Evolutionary conservation across 1,284 basidiomycete genomes (phyloP).

Genomic region (Porodaedalea pini): DNA sequence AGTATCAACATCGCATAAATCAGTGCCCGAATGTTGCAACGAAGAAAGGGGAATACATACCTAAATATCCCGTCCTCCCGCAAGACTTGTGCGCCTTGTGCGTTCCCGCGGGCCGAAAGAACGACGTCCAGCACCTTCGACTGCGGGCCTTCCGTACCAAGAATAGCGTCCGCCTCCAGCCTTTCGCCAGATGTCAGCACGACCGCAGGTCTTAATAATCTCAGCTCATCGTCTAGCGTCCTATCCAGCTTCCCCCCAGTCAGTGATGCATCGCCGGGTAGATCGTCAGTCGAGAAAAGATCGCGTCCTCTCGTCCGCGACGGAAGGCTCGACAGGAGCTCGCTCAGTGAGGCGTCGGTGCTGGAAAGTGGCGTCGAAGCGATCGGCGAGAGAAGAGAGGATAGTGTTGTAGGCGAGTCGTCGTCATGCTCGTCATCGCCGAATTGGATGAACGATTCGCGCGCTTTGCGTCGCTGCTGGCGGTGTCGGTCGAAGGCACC

Average conservation of each 20-base stretch:
- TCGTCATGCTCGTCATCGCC: conserved; percentile 3
- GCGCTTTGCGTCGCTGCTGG: background rate
- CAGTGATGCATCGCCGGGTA: background rate
- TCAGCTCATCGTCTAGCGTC: background rate
- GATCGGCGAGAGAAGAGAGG: background rate
- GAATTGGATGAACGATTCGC: conserved; percentile 10
- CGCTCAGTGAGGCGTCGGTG: no score
- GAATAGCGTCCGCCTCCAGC: conserved; percentile 2
- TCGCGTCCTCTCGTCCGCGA: background rate
- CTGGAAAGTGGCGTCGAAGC: background rate
- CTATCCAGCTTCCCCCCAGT: background rate
- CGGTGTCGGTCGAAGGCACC: background rate
- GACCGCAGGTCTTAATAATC: background rate
- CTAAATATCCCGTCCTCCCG: conserved; percentile 7
- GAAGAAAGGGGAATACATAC: background rate
- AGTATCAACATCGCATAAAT: background rate
- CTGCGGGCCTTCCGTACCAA: conserved; percentile 4
- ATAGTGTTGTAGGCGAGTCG: background rate
- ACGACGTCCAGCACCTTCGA: conserved; percentile 8
- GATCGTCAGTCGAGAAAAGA: background rate
- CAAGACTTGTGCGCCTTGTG: background rate
- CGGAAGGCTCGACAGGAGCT: background rate
- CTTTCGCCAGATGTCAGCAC: conserved; percentile 11
- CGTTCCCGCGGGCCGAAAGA: background rate
- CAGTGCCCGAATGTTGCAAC: no score